Conservation (phyloP, 768 basidiomycete genomes). For the Chiua virens region DNA sequence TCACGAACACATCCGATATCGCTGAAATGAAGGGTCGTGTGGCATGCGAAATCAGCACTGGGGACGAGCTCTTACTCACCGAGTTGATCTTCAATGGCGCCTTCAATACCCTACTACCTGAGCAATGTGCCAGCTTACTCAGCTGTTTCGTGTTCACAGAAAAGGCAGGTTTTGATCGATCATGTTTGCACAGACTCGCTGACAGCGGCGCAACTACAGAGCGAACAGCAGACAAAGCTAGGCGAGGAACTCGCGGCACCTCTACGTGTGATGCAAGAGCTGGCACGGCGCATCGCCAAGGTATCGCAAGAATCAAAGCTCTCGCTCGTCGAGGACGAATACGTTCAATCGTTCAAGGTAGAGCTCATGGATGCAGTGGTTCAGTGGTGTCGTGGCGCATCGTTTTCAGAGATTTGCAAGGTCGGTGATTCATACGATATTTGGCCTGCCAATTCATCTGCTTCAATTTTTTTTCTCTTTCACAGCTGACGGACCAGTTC, state of each 20-base stretch:
- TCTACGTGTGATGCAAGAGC: conserved; percentile 92
- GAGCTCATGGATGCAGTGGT: conserved; percentile 98
- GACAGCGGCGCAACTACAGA: conserved; percentile 42
- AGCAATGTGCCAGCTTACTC: conserved; percentile 90
- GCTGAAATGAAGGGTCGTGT: conserved; percentile 98
- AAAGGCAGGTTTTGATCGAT: conserved; percentile 56
- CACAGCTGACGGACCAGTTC: conserved; percentile 94
- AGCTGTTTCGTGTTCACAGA: conserved; percentile 98
- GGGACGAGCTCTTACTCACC: conserved; percentile 93
- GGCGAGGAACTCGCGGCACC: conserved; percentile 94
- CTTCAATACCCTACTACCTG: conserved; percentile 87
- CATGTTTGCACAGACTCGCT: not conserved
- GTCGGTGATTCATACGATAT: conserved; percentile 36
- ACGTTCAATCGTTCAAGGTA: conserved; percentile 95
- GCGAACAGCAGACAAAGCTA: conserved; percentile 80
- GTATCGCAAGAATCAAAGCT: conserved; percentile 94
- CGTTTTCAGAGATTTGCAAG: conserved; percentile 96
- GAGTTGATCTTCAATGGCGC: conserved; percentile 97
- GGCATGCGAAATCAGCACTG: conserved; percentile 97
- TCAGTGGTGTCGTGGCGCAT: conserved; percentile 98
- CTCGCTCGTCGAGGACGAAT: conserved; percentile 86
- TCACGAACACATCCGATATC: conserved; percentile 86
- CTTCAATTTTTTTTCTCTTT: not conserved
- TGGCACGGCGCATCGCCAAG: conserved; percentile 93
- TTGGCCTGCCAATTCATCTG: not conserved